phyloP scores from a whole-genome alignment of 768 basidiomycete species.

The Tricholoma saponaceum region DNA sequence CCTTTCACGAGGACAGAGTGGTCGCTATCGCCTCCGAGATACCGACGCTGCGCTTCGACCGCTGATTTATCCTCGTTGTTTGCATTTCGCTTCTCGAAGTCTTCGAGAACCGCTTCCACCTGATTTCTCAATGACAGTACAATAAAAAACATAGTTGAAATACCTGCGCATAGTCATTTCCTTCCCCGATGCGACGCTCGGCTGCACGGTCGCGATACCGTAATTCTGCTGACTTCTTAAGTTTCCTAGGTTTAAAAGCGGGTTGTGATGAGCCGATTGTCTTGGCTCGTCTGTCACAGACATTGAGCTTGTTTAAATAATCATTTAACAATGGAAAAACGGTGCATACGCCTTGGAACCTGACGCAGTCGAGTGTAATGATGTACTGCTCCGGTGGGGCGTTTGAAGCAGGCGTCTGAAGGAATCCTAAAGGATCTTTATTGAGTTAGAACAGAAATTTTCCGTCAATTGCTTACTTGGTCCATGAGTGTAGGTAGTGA shows the following conservation, averaged over 20 bases:
- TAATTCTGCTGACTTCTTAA: slow-evolving; percentile 52
- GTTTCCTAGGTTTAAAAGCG: slow-evolving; percentile 77
- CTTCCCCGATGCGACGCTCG: slow-evolving; percentile 63
- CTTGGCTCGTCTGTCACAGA: slow-evolving; percentile 35
- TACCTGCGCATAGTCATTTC: slow-evolving; percentile 73
- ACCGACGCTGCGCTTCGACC: slow-evolving; percentile 71
- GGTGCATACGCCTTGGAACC: slow-evolving; percentile 24
- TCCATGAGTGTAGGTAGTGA: slow-evolving; percentile 22
- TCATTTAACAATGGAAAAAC: not conserved
- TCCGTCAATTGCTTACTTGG: slow-evolving; percentile 22
- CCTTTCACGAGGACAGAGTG: slow-evolving; percentile 89
- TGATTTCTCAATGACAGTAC: slow-evolving; percentile 23
- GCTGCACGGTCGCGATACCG: slow-evolving; percentile 74
- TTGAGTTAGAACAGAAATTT: not conserved
- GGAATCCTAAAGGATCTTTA: slow-evolving; percentile 40
- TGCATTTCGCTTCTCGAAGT: slow-evolving; percentile 69
- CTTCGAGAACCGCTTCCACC: slow-evolving; percentile 79
- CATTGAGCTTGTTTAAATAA: not conserved
- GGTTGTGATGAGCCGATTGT: slow-evolving; percentile 49
- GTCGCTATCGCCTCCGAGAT: slow-evolving; percentile 80
- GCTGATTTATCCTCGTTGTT: slow-evolving; percentile 51
- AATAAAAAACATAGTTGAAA: slow-evolving; percentile 5
- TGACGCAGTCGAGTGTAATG: slow-evolving; percentile 28
- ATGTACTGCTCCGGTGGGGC: slow-evolving; percentile 23
- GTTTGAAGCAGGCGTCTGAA: slow-evolving; percentile 49